Evolutionary conservation across 1,284 basidiomycete species (phyloP).

Genomic region (Ceratobasidium sp.): DNA sequence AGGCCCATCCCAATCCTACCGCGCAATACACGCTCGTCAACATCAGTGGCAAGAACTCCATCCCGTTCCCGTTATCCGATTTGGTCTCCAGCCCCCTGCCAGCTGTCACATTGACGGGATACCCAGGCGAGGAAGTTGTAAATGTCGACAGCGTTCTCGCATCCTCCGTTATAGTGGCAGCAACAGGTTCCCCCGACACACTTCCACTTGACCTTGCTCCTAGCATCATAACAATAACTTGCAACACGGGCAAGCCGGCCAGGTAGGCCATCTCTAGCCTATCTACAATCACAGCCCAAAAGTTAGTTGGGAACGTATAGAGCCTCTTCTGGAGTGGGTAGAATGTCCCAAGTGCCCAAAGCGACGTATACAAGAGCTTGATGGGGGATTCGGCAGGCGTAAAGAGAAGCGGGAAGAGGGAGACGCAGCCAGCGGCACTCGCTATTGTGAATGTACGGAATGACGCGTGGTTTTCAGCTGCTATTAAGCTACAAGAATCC

Average conservation of each 20-base stretch:
- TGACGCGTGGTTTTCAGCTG: conserved; percentile 83
- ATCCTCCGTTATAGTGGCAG: not conserved
- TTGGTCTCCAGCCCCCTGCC: conserved; percentile 11
- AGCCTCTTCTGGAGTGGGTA: conserved; percentile 77
- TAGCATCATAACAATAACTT: conserved; percentile 73
- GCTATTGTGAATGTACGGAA: conserved; percentile 88
- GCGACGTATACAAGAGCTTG: conserved; percentile 80
- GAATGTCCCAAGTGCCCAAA: conserved; percentile 81
- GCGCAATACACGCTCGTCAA: conserved; percentile 94
- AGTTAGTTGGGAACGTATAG: conserved; percentile 85
- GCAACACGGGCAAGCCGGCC: conserved; percentile 78
- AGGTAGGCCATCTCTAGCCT: conserved; percentile 82
- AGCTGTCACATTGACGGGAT: conserved; percentile 5
- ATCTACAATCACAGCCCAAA: conserved; percentile 77
- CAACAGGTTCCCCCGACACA: not conserved
- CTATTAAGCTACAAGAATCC: conserved; percentile 73
- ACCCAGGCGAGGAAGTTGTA: not conserved
- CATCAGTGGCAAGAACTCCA: conserved; percentile 94
- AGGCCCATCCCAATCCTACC: conserved; percentile 86
- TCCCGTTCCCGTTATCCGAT: conserved; percentile 48
- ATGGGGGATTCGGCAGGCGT: conserved; percentile 86
- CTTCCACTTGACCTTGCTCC: not conserved
- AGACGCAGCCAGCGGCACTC: conserved; percentile 85
- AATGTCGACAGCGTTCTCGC: conserved; percentile 3
- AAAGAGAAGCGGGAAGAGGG: conserved; percentile 91